Evolutionary conservation across 306 rosid species (phyloP), one percentile per base, ranked within the genome.

Genomic region (Dalbergia cultrata): DNA sequence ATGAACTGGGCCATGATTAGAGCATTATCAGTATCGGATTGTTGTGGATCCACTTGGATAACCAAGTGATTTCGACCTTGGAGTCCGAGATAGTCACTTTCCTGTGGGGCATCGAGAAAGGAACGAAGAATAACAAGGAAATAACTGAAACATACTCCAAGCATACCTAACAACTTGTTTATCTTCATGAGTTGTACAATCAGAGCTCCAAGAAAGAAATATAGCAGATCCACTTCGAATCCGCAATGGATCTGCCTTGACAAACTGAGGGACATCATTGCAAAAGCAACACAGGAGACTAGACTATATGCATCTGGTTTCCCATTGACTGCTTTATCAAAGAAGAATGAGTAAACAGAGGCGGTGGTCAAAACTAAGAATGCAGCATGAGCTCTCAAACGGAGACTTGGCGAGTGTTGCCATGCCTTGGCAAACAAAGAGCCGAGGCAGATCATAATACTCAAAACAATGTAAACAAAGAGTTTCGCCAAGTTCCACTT

Each of bases 241-340:
- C 83, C 72, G 0, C 64, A 62, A 2, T 50, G 66, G 7, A 31
- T 62, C 35, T 52, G 79, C 34, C 22, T 62, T 9, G 73, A 72
- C 8, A 80, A 26, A 12, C 79, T 80, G 0, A 80, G 19, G 0
- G 74, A 80, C 79, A 65, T 54, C 39, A 80, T 41, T 53, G 74
- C 67, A 65, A 80, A 80, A 6, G 84, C 37, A 41, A 5, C 79
- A 6, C 41, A 72, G 0, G 84, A 80, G 37, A 64, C 50, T 8
- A 72, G 8, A 26, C 79, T 73, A 43, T 72, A 64, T 9, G 37
- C 79, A 73, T 80, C 79, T 39, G 79, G 84, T 63, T 80, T 63
- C 5, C 67, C 74, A 12, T 26, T 72, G 39, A 39, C 52, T 0
- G 12, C 67, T 63, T 80, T 72, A 41, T 80, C 84, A 0, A 14